A percentile compares a stretch with the other conserved stretches of the same genome.
These are phyloP conservation scores for Neurospora sp. DNA, from an alignment of 495 filamentous ascomycete genomes.

Conservation along the genomic window DNA sequence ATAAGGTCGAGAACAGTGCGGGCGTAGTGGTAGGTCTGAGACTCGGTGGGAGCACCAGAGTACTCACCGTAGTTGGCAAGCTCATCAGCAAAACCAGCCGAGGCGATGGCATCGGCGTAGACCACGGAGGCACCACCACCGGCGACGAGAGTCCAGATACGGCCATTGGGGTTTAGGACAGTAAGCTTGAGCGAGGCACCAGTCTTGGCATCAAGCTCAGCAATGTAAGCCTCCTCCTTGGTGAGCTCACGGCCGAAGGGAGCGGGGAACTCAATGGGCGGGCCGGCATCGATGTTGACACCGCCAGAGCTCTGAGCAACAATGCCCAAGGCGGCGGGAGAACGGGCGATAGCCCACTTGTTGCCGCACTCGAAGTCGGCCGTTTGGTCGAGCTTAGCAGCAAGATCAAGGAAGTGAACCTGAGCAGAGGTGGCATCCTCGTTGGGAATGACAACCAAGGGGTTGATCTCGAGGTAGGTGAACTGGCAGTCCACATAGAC, in stretches of 20 bases:
- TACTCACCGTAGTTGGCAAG: constrained; percentile 99
- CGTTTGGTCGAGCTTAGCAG: constrained; percentile 97
- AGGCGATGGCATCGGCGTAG: constrained; percentile 97
- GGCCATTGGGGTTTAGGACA: constrained; percentile 80
- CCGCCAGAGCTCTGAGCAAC: constrained; percentile 50
- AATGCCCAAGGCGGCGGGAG: constrained; percentile 77
- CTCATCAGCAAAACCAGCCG: constrained; percentile 87
- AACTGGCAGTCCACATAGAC: constrained; percentile 99
- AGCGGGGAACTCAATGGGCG: constrained; percentile 97
- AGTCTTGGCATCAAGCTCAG: constrained; percentile 97
- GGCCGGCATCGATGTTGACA: constrained; percentile 91
- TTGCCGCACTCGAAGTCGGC: constrained; percentile 98
- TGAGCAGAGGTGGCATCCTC: constrained; percentile 80
- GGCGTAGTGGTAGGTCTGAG: constrained; percentile 97
- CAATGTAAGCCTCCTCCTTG: constrained; percentile 98
- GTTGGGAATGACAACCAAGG: constrained; percentile 95
- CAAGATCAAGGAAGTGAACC: constrained; percentile 96
- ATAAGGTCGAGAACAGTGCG: constrained; percentile 94
- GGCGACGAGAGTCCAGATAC: constrained; percentile 96
- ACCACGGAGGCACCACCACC: constrained; percentile 99
- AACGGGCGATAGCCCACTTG: constrained; percentile 95
- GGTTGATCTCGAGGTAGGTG: constrained; percentile 99
- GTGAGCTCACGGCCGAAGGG: constrained; percentile 96
- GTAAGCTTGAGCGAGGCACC: constrained; percentile 98
- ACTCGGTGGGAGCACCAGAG: constrained; percentile 96